Evolutionary conservation across 345 rosid genomes (phyloP).

Genomic region (Noccaea caerulescens): DNA sequence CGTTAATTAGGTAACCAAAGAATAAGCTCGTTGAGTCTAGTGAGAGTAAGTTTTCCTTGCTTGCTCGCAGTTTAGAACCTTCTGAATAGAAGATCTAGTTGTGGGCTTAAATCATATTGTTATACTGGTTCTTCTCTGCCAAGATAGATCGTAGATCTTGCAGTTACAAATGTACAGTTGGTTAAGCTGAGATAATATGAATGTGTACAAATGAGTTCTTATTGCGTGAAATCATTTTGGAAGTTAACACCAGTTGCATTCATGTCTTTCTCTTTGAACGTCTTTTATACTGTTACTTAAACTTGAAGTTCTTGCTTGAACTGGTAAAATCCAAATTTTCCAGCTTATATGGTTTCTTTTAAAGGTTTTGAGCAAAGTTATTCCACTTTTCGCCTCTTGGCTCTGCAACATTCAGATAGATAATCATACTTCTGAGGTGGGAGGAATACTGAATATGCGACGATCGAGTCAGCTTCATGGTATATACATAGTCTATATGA

Average conservation of each 20-base stretch:
- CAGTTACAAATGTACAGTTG: slow-evolving; percentile 47
- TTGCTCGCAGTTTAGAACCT: slow-evolving; percentile 36
- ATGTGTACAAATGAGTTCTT: slow-evolving; percentile 43
- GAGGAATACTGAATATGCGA: slow-evolving; percentile 26
- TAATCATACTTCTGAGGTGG: slow-evolving; percentile 27
- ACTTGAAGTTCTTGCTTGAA: slow-evolving; percentile 17
- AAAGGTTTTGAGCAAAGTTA: slow-evolving; percentile 32
- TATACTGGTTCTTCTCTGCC: slow-evolving; percentile 40
- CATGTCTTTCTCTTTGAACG: slow-evolving; percentile 15
- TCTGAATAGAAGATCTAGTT: slow-evolving; percentile 39
- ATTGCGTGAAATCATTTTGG: slow-evolving; percentile 36
- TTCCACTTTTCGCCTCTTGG: slow-evolving; percentile 25
- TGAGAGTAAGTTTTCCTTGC: slow-evolving; percentile 39
- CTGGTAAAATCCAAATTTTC: slow-evolving; percentile 2
- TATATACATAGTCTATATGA: slow-evolving; percentile 30
- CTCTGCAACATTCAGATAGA: slow-evolving; percentile 29
- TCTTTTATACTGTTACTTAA: slow-evolving; percentile 7
- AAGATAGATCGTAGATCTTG: slow-evolving; percentile 44
- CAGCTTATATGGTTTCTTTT: slow-evolving; percentile 27
- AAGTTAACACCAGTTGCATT: slow-evolving; percentile 32
- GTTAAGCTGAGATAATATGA: slow-evolving; percentile 42
- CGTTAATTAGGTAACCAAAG: slow-evolving; percentile 43
- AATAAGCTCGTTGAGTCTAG: slow-evolving; percentile 39
- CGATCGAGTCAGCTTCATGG: slow-evolving; percentile 34
- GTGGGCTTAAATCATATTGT: slow-evolving; percentile 30